phyloP scores from a whole-genome alignment of 2,329 filamentous ascomycete species.

The Drechmeria coniospora region DNA sequence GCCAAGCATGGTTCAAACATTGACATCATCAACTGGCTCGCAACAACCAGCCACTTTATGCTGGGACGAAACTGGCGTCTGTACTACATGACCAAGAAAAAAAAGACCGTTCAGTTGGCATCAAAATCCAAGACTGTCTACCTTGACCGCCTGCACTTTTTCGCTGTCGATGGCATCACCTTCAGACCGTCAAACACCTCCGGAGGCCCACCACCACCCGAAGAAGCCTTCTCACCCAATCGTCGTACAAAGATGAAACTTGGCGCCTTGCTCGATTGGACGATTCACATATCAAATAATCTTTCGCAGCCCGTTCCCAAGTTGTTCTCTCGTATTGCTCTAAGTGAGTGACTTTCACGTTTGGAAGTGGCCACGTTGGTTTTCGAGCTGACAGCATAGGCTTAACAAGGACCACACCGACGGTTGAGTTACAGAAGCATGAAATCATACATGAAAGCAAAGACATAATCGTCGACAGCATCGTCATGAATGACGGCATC shows the following conservation, averaged over 20 bases:
- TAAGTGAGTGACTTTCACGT: too few relatives aligned
- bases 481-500: constrained; percentile 54
- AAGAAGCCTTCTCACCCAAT: constrained; percentile 8
- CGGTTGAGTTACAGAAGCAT: constrained; percentile 25
- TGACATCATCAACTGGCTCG: constrained; percentile 16
- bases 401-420: constrained; percentile 33
- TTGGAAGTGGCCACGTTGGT: too few relatives aligned
- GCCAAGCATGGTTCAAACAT: constrained; percentile 17
- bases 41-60: constrained; percentile 21
- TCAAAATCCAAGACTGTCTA: constrained; percentile 13
- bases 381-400: constrained; percentile 22
- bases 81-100: constrained; percentile 27
- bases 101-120: constrained; percentile 21
- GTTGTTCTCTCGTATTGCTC: constrained; percentile 39
- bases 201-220: constrained; percentile 8
- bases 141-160: constrained; percentile 28
- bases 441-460: constrained; percentile 26
- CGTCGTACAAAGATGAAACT: constrained; percentile 20
- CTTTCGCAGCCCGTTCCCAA: constrained; percentile 33
- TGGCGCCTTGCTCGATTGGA: constrained; percentile 33
- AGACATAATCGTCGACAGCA: constrained; percentile 21
- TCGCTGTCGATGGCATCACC: constrained; percentile 34
- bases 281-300: constrained; percentile 31
- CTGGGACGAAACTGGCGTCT: constrained; percentile 31
- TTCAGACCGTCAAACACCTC: constrained; percentile 14